phyloP scores from a whole-genome alignment of 805 yeast species.

The Grigorovia yakushimaensis region DNA sequence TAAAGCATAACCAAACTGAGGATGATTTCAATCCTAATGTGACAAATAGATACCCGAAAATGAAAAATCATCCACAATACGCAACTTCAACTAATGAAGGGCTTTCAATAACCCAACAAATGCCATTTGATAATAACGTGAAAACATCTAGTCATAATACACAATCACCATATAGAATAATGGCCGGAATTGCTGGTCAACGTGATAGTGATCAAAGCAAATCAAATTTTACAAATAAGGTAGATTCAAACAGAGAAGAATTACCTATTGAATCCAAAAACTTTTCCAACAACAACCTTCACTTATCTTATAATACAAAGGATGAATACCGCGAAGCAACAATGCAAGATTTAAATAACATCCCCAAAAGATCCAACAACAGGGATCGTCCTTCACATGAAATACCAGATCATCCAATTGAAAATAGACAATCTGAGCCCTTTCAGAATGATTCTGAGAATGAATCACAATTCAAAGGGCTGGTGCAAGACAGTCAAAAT shows the following conservation, averaged over 20 bases:
- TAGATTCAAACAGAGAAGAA: neutral
- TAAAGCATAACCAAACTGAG: neutral
- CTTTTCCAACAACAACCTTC: too few species aligned
- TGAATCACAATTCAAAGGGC: too few species aligned
- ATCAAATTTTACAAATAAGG: neutral
- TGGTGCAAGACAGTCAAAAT: too few species aligned
- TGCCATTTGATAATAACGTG: too few species aligned
- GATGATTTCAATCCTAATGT: neutral
- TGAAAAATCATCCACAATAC: neutral
- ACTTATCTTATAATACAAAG: too few species aligned
- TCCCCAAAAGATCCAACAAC: neutral
- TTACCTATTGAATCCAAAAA: too few species aligned
- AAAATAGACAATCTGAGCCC: neutral
- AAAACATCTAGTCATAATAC: neutral
- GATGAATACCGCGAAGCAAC: neutral
- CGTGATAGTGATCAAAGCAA: neutral
- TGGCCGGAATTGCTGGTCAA: neutral
- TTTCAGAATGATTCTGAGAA: too few species aligned
- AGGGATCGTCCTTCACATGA: neutral
- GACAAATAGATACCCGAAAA: neutral
- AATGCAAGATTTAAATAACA: neutral
- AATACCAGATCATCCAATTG: neutral
- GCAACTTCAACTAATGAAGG: neutral
- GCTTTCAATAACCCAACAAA: too few species aligned
- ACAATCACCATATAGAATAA: neutral